Evolutionary conservation across 768 basidiomycete species (phyloP).

Genomic region (Filobasidium floriforme): DNA sequence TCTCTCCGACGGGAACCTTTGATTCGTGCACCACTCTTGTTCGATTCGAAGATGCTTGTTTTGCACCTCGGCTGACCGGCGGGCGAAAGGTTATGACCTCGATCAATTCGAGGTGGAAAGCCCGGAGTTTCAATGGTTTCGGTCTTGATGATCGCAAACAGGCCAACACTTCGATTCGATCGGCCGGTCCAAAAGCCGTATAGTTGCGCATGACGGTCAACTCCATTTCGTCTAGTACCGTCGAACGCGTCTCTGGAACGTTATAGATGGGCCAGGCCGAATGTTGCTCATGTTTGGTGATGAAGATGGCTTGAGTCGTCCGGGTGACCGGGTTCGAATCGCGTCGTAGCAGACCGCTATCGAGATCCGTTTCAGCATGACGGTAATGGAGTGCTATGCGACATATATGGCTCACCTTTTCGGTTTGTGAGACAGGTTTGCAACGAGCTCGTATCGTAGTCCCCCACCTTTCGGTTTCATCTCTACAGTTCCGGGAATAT

Average conservation of each 20-base stretch:
- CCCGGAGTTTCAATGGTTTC: conserved; percentile 65
- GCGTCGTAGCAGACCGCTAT: conserved; percentile 72
- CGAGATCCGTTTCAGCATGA: not conserved
- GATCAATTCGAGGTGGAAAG: conserved; percentile 71
- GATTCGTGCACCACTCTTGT: conserved; percentile 57
- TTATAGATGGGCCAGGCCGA: conserved; percentile 79
- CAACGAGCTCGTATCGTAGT: conserved; percentile 82
- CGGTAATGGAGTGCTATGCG: not conserved
- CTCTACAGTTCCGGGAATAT: conserved; percentile 75
- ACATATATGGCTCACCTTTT: conserved; percentile 57
- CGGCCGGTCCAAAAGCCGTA: conserved; percentile 79
- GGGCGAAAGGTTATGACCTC: conserved; percentile 69
- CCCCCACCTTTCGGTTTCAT: conserved; percentile 67
- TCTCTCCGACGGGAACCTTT: conserved; percentile 66
- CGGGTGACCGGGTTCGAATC: conserved; percentile 63
- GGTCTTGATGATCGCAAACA: conserved; percentile 64
- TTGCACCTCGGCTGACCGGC: conserved; percentile 48
- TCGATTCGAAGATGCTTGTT: conserved; percentile 48
- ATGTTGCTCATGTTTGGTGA: conserved; percentile 89
- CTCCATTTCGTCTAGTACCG: conserved; percentile 55
- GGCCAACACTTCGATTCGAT: conserved; percentile 65
- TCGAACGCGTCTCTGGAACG: conserved; percentile 26
- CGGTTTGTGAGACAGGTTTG: conserved; percentile 73
- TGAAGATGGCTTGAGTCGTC: conserved; percentile 64
- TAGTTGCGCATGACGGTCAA: conserved; percentile 67